phyloP scores from a whole-genome alignment of 1,139 yeast genomes.

The Pichia sp. region DNA sequence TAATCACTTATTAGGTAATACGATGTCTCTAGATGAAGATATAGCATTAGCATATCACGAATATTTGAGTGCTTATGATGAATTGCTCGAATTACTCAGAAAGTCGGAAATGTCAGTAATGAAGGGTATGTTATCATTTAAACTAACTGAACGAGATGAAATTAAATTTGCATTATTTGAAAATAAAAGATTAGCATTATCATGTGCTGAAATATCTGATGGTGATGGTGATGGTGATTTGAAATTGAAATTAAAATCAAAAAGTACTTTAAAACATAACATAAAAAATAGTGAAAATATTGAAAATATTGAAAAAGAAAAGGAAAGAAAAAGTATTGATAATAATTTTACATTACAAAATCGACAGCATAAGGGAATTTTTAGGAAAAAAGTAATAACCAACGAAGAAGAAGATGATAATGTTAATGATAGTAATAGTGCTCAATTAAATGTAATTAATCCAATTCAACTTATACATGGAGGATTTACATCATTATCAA shows the following conservation, averaged over 20 bases:
- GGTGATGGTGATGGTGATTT: background rate
- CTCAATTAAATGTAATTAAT: conserved; percentile 12
- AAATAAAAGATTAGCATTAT: conserved; percentile 7
- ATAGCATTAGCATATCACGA: conserved; percentile 8
- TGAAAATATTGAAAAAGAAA: background rate
- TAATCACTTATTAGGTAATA: background rate
- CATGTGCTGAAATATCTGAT: background rate
- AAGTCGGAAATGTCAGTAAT: conserved; percentile 1
- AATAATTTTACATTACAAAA: background rate
- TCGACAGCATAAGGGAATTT: background rate
- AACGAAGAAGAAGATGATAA: conserved; percentile 1
- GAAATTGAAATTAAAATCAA: background rate
- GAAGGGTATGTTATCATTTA: conserved; percentile 4
- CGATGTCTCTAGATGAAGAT: background rate
- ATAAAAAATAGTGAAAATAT: background rate
- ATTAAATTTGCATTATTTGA: conserved; percentile 9
- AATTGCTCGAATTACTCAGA: background rate
- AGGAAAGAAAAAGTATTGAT: background rate
- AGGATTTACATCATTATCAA: conserved; percentile 21
- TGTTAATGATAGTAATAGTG: too few relatives aligned
- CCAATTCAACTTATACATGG: conserved; percentile 25
- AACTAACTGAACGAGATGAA: conserved; percentile 16
- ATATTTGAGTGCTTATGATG: conserved; percentile 5
- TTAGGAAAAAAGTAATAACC: background rate
- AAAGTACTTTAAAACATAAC: background rate